Evolutionary conservation across 192 early-diverging fungal species (phyloP), one percentile per base, ranked within the genome.

Genomic region (Chytriomyces confervae): DNA sequence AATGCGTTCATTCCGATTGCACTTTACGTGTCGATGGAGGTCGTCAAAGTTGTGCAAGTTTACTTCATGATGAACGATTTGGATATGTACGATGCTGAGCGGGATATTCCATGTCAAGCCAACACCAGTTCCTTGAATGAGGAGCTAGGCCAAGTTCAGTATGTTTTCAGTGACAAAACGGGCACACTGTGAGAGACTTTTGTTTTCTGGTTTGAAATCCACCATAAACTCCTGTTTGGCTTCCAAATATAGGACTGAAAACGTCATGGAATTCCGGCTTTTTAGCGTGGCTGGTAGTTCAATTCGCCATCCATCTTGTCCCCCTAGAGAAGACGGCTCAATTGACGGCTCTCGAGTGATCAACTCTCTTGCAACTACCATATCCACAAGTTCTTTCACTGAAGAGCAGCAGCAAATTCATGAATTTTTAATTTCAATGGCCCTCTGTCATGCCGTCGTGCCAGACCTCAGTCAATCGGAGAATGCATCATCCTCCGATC

Each of bases 101-200:
- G 87, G 1, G 90, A 94, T 62, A 91, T 91, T 10, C 90, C 92
- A 3, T 92, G 93, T 0, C 89, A 91, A 77, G 93, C 94, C 0
- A 84, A 90, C 27, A 95, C 95, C 5, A 91, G 90, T 2, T 90
- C 86, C 24, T 91, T 96, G 61, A 94, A 94, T 77, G 95, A 96
- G 81, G 95, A 96, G 46, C 80, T 96, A 36, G 95, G 95, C 27
- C 93, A 93, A 82, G 92, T 96, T 67, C 89, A 91, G 63, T 94
- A 94, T 72, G 85, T 96, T 7, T 96, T 96, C 69, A 92, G 90
- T 50, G 94, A 96, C 85, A 96, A 96, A 83, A 96, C 94, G 5
- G 95, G 95, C 36, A 96, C 95, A 9, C 83, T 96, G 29, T 76
- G 46, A 76, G 74, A 66, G 53, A 66, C 66, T 76, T 16, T 2